Evolutionary conservation across 2,329 filamentous ascomycete genomes (phyloP).

Genomic region (Cercospora zeae-maydis): DNA sequence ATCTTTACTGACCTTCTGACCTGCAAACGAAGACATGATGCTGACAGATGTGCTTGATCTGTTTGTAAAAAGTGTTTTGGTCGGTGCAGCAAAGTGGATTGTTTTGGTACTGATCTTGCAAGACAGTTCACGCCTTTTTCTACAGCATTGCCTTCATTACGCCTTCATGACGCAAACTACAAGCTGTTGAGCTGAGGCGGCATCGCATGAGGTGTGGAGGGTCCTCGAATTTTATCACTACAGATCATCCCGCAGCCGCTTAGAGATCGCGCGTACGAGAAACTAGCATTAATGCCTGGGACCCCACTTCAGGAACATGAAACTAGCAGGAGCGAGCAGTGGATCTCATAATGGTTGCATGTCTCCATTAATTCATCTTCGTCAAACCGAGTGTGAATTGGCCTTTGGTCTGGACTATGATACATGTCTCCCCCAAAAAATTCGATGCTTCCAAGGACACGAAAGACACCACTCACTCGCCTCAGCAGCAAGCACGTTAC

Average conservation of each 20-base stretch:
- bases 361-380: neutral
- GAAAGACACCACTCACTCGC: neutral
- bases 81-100: neutral
- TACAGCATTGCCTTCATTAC: neutral
- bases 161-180: neutral
- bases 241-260: neutral
- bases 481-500: neutral
- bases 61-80: neutral
- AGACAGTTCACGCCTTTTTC: neutral
- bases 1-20: conserved; percentile 8
- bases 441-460: neutral
- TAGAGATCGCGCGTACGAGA: neutral
- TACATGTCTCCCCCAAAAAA: neutral
- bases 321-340: neutral
- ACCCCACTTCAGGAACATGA: neutral
- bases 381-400: neutral
- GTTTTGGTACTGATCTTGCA: neutral
- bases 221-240: neutral
- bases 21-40: conserved; percentile 10
- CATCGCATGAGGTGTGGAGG: neutral
- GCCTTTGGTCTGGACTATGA: neutral
- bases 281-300: neutral
- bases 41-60: neutral
- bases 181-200: neutral
- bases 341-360: neutral